Evolutionary conservation across 331 rosid genomes (phyloP).

Genomic region (Erythrophleum ivorense): DNA sequence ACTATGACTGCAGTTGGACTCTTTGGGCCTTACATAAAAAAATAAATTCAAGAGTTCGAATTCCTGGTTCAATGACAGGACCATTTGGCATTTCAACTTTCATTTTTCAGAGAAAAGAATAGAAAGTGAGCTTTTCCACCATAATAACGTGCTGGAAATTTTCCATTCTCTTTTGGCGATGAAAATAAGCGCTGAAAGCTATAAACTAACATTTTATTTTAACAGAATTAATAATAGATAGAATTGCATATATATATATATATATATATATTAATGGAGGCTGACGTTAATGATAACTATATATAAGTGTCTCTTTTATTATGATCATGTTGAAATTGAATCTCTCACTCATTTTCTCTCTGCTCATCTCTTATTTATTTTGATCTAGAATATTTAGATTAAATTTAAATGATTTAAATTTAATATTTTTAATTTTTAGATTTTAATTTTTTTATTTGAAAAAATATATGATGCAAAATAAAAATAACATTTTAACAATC

Average conservation of each 20-base stretch:
- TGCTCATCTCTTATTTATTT: too few species aligned
- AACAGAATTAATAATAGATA: not conserved
- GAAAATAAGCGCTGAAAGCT: not conserved
- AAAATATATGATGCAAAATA: too few species aligned
- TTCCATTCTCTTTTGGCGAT: not conserved
- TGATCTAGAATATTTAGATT: too few species aligned
- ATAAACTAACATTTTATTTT: not conserved
- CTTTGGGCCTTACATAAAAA: not conserved
- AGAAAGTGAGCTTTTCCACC: not conserved
- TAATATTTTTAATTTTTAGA: too few species aligned
- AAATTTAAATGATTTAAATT: too few species aligned
- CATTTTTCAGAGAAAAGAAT: not conserved
- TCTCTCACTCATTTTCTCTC: too few species aligned
- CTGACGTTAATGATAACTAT: slow-evolving; percentile 9
- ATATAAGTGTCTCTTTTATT: not conserved
- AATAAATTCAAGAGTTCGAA: not conserved
- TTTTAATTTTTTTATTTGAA: too few species aligned
- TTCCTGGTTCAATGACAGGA: not conserved
- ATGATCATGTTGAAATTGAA: not conserved
- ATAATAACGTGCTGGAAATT: not conserved
- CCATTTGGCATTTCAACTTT: not conserved
- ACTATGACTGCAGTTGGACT: not conserved
- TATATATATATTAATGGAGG: not conserved
- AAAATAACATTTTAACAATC: too few species aligned
- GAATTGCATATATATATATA: not conserved